Evolutionary conservation across 2,329 filamentous ascomycete species (phyloP), one percentile per base, ranked within the genome.

Genomic region (Ophiostoma triangulosporum): DNA sequence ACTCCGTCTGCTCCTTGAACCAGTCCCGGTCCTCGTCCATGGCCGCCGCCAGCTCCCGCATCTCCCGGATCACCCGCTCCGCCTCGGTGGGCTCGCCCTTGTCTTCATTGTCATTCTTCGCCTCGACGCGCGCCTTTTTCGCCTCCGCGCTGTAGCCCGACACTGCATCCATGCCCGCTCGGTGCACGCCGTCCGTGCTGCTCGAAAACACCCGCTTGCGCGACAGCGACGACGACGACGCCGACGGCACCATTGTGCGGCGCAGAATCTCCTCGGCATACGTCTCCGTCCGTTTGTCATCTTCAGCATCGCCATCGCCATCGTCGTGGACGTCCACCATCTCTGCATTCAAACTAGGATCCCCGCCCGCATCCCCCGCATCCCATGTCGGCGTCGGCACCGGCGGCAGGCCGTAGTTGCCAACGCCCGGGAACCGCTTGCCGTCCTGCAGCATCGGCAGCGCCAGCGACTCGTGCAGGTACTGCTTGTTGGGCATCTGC

Each of bases 21-120:
- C 73, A 76, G 20, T 66, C 64, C n/a, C 66, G 66, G 15, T 67
- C 71, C 57, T 73, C 67, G 56, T 74, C 70, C 63, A 76, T 66
- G 54, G 73, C 71, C 54, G 68, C 64, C 14, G 70, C 66, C 58
- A 71, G 64, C 50, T 65, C 64, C 35, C 65, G 65, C 38, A 75
- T 66, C 57, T 74, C 70, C 32, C 59, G 63, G 46, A 75, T 66
- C 15, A 73, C 66, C 29, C 68, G 65, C 54, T 65, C 58, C 3
- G 60, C 56, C 33, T 59, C 59, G 9, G 31, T 49, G 1, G 54
- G 31, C 31, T 36, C 32, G 53, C 17, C 49, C n/a, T n/a, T n/a
- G 8, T 26, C 15, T 26, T 51, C 51, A 26, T 29, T 54, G 35
- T 11, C n/a, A 2, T 20, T 15, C 9, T 5, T 24, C 8, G 35